A percentile compares a stretch with the other conserved stretches of the same genome.
Conservation (phyloP, 371 early-diverging fungal genomes). For the Enterospora canceri region DNA sequence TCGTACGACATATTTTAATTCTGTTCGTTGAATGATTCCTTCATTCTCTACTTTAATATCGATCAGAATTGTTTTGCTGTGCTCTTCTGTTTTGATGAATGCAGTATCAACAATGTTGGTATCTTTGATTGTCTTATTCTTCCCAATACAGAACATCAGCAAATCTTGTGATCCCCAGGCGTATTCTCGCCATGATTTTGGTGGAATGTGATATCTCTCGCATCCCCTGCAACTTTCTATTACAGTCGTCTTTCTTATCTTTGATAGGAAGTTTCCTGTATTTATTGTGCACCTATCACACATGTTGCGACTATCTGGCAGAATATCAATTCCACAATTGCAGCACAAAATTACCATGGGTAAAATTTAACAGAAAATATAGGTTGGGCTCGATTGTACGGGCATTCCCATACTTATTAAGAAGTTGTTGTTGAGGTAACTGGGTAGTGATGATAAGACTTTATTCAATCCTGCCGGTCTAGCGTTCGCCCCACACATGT, state of each 20-base stretch:
- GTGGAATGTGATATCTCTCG: slow-evolving; percentile 86
- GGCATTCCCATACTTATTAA: slow-evolving; percentile 7
- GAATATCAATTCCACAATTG: slow-evolving; percentile 81
- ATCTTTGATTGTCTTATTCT: slow-evolving; percentile 60
- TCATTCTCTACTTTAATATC: slow-evolving; percentile 60
- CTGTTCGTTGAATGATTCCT: slow-evolving; percentile 64
- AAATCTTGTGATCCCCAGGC: slow-evolving; percentile 81
- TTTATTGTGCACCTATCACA: slow-evolving; percentile 88
- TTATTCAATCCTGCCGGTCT: too few relatives aligned
- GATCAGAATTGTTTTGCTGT: slow-evolving; percentile 77
- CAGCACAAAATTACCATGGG: slow-evolving; percentile 65
- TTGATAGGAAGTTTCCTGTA: slow-evolving; percentile 64
- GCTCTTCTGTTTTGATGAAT: slow-evolving; percentile 96
- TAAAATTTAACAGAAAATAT: neutral
- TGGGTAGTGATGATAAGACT: too few relatives aligned
- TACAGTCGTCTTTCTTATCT: slow-evolving; percentile 69
- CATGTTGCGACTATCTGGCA: slow-evolving; percentile 89
- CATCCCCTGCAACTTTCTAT: slow-evolving; percentile 84
- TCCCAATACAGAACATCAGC: slow-evolving; percentile 77
- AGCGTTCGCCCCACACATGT: neutral
- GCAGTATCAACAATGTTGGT: slow-evolving; percentile 85
- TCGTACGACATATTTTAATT: slow-evolving; percentile 78
- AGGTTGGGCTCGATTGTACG: neutral
- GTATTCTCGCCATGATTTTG: slow-evolving; percentile 72
- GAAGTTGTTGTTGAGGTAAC: too few relatives aligned